These are phyloP conservation scores for Cynanchum wilfordii DNA, from an alignment of 257 asterid genomes.

Conservation along the genomic window DNA sequence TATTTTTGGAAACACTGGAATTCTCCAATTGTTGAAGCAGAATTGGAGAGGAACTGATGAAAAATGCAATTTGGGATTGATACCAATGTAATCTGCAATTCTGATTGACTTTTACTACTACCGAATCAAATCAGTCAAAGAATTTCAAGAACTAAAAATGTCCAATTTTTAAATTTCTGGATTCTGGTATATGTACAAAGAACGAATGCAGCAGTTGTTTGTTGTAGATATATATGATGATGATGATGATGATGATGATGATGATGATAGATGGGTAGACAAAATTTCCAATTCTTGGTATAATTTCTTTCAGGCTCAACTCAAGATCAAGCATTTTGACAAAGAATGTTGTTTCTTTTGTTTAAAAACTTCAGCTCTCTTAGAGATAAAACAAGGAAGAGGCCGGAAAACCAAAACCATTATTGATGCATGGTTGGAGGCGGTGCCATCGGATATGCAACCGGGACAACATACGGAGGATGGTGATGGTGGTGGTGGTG, in stretches of 20 bases:
- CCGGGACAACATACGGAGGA: slow-evolving; percentile 59
- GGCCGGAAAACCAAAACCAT: not conserved
- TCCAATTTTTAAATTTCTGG: not conserved
- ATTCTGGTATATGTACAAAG: slow-evolving; percentile 13
- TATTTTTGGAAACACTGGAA: not conserved
- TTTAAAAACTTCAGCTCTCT: not conserved
- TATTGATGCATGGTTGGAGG: slow-evolving; percentile 52
- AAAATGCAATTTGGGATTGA: not conserved
- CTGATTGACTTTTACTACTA: too few species aligned
- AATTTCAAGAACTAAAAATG: not conserved
- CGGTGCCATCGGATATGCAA: slow-evolving; percentile 64
- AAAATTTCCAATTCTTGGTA: not conserved
- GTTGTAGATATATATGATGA: not conserved
- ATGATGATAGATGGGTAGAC: not conserved
- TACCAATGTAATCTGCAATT: not conserved
- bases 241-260: too few species aligned
- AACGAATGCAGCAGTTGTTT: not conserved
- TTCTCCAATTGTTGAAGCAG: too few species aligned
- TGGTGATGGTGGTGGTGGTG: slow-evolving; percentile 63
- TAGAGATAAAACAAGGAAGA: not conserved
- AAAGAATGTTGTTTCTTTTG: not conserved
- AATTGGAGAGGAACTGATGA: too few species aligned
- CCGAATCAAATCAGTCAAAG: not conserved
- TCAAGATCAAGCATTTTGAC: not conserved
- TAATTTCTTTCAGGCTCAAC: not conserved